These are phyloP conservation scores for Boletus reticuloceps DNA, from an alignment of 768 basidiomycete genomes.

Conservation along the genomic window DNA sequence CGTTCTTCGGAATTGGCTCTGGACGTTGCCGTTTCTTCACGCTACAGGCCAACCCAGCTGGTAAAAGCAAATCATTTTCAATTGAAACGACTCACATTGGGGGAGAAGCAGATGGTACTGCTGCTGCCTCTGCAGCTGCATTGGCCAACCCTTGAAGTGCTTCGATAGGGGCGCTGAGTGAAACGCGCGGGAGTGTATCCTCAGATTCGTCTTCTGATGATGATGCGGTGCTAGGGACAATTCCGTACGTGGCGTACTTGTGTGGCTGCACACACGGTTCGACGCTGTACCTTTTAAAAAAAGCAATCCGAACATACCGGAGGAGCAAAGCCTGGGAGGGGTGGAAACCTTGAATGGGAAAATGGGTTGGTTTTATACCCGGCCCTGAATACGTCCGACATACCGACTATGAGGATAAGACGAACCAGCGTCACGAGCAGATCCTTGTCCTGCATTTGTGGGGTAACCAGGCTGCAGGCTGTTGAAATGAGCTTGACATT, in stretches of 20 bases:
- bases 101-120: conserved; percentile 63
- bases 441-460: conserved; percentile 12
- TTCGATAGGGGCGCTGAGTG: conserved; percentile 90
- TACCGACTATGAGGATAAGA: conserved; percentile 34
- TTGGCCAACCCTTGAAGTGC: conserved; percentile 93
- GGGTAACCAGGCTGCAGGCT: conserved; percentile 28
- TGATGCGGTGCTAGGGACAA: conserved; percentile 79
- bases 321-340: conserved; percentile 88
- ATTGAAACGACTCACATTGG: conserved; percentile 44
- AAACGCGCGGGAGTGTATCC: conserved; percentile 78
- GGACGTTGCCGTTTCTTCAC: conserved; percentile 83
- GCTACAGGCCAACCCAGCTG: conserved; percentile 11
- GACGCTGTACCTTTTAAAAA: conserved; percentile 9
- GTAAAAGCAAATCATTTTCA: neutral
- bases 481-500: conserved; percentile 36
- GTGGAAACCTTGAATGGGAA: conserved; percentile 59
- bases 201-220: conserved; percentile 93
- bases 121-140: conserved; percentile 91
- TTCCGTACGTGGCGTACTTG: conserved; percentile 89
- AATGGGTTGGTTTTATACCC: conserved; percentile 28
- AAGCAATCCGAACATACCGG: conserved; percentile 51
- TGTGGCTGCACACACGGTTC: conserved; percentile 55
- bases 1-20: conserved; percentile 80
- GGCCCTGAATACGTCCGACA: conserved; percentile 27
- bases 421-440: conserved; percentile 20